Evolutionary conservation across 768 basidiomycete genomes (phyloP).

Genomic region (Pulveroboletus sp.): DNA sequence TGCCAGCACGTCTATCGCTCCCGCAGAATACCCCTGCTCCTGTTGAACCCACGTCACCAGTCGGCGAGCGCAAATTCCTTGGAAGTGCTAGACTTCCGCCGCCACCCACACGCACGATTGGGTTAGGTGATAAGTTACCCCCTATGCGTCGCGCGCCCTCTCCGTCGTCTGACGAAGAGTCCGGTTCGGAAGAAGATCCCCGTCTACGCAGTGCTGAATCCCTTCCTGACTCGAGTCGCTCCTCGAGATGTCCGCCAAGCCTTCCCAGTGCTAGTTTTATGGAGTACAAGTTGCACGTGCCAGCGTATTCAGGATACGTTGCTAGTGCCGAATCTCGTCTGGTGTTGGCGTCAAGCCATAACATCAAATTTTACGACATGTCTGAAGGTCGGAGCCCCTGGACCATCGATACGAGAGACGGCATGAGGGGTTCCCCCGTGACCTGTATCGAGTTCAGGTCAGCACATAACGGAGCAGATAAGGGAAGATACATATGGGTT

Average conservation of each 20-base stretch:
- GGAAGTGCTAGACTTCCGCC: conserved; percentile 52
- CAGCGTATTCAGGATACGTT: conserved; percentile 51
- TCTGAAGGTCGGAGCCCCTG: conserved; percentile 44
- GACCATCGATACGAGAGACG: conserved; percentile 60
- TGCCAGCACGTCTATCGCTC: conserved; percentile 36
- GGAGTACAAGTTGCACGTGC: conserved; percentile 52
- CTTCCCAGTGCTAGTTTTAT: conserved; percentile 32
- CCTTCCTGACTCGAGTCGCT: conserved; percentile 66
- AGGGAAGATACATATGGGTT: conserved; percentile 72
- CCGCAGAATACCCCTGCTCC: neutral
- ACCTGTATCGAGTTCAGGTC: conserved; percentile 79
- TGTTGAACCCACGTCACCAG: conserved; percentile 21
- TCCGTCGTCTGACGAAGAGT: conserved; percentile 50
- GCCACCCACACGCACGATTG: conserved; percentile 75
- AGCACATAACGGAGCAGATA: conserved; percentile 39
- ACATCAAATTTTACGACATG: conserved; percentile 64
- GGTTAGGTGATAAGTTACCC: conserved; percentile 65
- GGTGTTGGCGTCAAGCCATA: conserved; percentile 56
- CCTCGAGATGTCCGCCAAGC: conserved; percentile 54
- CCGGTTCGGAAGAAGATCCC: conserved; percentile 59
- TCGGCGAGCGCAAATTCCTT: conserved; percentile 25
- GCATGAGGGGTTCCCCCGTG: conserved; percentile 66
- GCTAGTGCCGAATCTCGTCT: conserved; percentile 56
- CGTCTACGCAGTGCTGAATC: conserved; percentile 44
- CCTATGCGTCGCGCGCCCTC: conserved; percentile 48